Evolutionary conservation across 805 yeast species (phyloP).

Genomic region (Barnettozyma populi): DNA sequence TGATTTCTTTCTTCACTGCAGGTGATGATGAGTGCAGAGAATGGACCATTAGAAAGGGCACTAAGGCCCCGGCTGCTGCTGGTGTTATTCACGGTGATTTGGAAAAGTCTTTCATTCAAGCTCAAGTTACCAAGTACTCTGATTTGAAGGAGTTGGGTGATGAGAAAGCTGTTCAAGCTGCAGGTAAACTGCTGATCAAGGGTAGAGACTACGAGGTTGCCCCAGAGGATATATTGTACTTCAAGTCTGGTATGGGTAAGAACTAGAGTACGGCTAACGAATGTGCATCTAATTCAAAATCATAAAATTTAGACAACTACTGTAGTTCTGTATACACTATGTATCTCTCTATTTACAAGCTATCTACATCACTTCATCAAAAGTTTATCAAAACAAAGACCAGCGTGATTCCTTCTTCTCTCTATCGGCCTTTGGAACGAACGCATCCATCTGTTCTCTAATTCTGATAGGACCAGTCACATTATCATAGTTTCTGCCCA

Average conservation of each 20-base stretch:
- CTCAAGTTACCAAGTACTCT: slow-evolving; percentile 82
- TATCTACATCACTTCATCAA: not conserved
- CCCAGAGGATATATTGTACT: slow-evolving; percentile 88
- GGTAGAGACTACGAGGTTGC: slow-evolving; percentile 95
- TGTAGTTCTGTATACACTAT: not conserved
- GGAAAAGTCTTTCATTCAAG: slow-evolving; percentile 91
- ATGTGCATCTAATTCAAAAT: not conserved
- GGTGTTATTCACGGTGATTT: slow-evolving; percentile 96
- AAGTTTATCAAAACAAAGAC: slow-evolving; percentile 25
- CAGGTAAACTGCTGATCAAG: slow-evolving; percentile 84
- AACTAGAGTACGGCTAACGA: not conserved
- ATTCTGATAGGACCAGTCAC: slow-evolving; percentile 73
- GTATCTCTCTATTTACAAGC: slow-evolving; percentile 1
- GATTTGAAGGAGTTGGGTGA: slow-evolving; percentile 76
- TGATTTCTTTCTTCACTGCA: slow-evolving; percentile 92
- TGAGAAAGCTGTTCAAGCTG: slow-evolving; percentile 76
- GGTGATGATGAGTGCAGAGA: slow-evolving; percentile 97
- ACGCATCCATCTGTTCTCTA: slow-evolving; percentile 66
- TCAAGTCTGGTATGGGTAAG: slow-evolving; percentile 94
- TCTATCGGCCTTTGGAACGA: slow-evolving; percentile 66
- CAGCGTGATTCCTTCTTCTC: slow-evolving; percentile 58
- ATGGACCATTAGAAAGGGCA: slow-evolving; percentile 92
- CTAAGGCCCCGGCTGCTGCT: slow-evolving; percentile 97
- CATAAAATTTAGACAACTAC: slow-evolving; percentile 30
- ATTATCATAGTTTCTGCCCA: slow-evolving; percentile 87